Evolutionary conservation across 805 yeast species (phyloP).

Genomic region (Nakazawaea wyomingensis): DNA sequence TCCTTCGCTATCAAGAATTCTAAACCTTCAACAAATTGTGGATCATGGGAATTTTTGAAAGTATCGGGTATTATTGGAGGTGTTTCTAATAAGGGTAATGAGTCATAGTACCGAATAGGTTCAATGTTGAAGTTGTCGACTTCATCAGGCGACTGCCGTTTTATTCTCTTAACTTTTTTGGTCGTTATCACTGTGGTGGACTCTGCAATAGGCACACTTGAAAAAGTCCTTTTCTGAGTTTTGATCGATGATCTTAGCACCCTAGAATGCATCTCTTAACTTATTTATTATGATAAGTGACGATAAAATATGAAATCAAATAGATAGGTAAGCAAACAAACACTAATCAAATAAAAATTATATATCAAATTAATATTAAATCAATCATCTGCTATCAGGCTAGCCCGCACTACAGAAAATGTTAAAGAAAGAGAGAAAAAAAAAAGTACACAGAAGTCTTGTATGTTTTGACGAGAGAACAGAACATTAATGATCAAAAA

Average conservation of each 20-base stretch:
- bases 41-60: conserved; percentile 15
- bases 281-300: not conserved
- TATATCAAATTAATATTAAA: too few relatives aligned
- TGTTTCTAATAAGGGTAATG: not conserved
- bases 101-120: conserved; percentile 14
- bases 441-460: too few relatives aligned
- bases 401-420: too few relatives aligned
- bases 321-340: not conserved
- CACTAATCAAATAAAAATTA: too few relatives aligned
- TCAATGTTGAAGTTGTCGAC: too few relatives aligned
- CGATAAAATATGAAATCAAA: not conserved
- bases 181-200: too few relatives aligned
- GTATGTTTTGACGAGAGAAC: too few relatives aligned
- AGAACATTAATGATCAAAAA: not conserved
- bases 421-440: too few relatives aligned
- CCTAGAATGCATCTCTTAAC: not conserved
- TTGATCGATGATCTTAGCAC: conserved; percentile 1
- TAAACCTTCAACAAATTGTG: conserved; percentile 21
- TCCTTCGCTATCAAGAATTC: conserved; percentile 20
- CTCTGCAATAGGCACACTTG: too few relatives aligned
- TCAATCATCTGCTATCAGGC: too few relatives aligned
- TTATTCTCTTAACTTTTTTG: too few relatives aligned
- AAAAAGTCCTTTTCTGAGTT: not conserved
- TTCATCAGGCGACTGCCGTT: too few relatives aligned
- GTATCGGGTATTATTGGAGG: conserved; percentile 11